A percentile compares a stretch with the other conserved stretches of the same genome.
These are phyloP conservation scores for Arachis stenosperma DNA, from an alignment of 306 rosid species.

Conservation along the genomic window DNA sequence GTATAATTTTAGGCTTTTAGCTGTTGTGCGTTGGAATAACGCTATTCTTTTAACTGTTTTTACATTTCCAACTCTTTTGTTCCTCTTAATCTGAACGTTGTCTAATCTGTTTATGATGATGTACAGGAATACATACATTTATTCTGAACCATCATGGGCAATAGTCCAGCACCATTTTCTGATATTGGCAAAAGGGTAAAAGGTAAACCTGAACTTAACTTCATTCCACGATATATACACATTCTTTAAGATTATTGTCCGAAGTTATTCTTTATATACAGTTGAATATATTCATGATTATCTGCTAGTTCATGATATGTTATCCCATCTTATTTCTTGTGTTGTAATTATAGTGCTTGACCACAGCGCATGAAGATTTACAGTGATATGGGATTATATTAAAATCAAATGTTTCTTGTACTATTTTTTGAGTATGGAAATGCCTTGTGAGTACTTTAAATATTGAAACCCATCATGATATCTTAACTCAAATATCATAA, in stretches of 20 bases:
- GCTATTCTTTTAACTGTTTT: constrained; percentile 13
- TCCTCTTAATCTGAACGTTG: not conserved
- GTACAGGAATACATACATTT: constrained; percentile 43
- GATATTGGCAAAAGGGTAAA: constrained; percentile 85
- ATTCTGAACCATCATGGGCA: constrained; percentile 62
- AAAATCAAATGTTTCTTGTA: too few species aligned
- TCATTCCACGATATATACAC: not conserved
- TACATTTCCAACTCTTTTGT: constrained; percentile 6
- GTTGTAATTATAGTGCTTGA: constrained; percentile 12
- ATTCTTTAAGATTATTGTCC: constrained; percentile 6
- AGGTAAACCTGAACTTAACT: constrained; percentile 53
- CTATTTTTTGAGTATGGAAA: too few species aligned
- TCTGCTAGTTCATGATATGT: not conserved
- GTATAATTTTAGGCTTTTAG: not conserved
- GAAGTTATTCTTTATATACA: not conserved
- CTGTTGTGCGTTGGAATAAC: constrained; percentile 9
- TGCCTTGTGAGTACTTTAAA: too few species aligned
- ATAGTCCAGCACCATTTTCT: constrained; percentile 84
- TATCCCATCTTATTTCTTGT: not conserved
- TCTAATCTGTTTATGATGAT: not conserved
- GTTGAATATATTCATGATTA: not conserved
- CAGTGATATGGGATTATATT: not conserved
- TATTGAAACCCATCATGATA: too few species aligned
- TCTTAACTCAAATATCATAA: too few species aligned
- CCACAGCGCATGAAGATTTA: not conserved